Evolutionary conservation across 139 green algal species (phyloP).

Genomic region (Coccomyxa sp.): DNA sequence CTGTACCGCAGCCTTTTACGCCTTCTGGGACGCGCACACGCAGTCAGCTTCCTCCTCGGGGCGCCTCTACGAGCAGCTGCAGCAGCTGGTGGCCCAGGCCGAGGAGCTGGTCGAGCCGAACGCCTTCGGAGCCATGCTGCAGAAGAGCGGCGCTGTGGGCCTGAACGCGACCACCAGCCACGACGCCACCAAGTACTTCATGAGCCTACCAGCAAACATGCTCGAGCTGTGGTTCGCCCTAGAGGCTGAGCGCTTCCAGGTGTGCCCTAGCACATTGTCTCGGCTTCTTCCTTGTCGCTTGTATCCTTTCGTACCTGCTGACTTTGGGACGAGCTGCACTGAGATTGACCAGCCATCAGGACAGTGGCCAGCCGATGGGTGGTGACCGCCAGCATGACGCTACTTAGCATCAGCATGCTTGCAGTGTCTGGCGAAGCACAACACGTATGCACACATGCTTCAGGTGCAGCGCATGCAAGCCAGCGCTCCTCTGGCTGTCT

Average conservation of each 20-base stretch:
- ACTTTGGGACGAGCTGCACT: not conserved
- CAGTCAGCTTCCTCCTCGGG: not conserved
- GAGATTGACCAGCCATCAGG: not conserved
- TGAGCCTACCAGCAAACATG: conserved; percentile 56
- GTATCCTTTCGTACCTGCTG: not conserved
- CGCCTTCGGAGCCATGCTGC: conserved; percentile 68
- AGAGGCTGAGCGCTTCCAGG: conserved; percentile 78
- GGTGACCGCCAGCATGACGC: too few species aligned
- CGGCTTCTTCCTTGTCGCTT: not conserved
- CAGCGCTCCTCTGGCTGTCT: not conserved
- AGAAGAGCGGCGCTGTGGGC: conserved; percentile 62
- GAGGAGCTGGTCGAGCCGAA: conserved; percentile 63
- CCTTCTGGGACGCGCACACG: conserved; percentile 31
- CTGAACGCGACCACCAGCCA: conserved; percentile 87
- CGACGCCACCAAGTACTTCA: conserved; percentile 74
- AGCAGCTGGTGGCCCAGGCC: conserved; percentile 30
- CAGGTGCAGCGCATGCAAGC: not conserved
- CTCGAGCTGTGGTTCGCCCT: conserved; percentile 90
- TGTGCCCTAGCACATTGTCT: not conserved
- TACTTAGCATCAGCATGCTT: not conserved
- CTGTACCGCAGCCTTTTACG: conserved; percentile 45
- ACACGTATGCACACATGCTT: not conserved
- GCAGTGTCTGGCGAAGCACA: not conserved
- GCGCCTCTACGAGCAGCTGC: conserved; percentile 25
- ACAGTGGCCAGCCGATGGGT: not conserved